These are phyloP conservation scores for Lyophyllum atratum DNA, from an alignment of 768 basidiomycete genomes.

Conservation along the genomic window DNA sequence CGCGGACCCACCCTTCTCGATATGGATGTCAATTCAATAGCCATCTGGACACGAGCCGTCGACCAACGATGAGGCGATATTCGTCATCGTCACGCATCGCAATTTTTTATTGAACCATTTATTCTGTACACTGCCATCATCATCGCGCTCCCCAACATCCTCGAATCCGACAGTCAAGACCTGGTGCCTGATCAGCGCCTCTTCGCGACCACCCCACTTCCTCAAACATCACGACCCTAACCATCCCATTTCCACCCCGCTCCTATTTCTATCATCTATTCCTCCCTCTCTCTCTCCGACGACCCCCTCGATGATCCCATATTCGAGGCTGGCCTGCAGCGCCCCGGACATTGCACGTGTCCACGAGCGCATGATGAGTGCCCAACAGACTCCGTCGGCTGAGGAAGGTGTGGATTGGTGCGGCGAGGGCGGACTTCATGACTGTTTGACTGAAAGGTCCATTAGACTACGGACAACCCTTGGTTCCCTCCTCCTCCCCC, in stretches of 20 bases:
- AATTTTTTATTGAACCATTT: constrained; percentile 49
- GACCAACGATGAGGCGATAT: constrained; percentile 17
- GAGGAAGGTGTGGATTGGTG: constrained; percentile 29
- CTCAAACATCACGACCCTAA: constrained; percentile 19
- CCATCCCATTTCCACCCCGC: constrained; percentile 18
- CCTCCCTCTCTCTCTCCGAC: constrained; percentile 9
- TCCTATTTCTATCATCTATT: constrained; percentile 23
- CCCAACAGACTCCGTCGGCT: constrained; percentile 21
- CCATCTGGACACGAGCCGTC: constrained; percentile 19
- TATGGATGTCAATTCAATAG: constrained; percentile 28
- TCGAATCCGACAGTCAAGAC: constrained; percentile 20
- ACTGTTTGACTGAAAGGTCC: constrained; percentile 23
- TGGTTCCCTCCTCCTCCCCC: constrained; percentile 12
- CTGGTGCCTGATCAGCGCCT: constrained; percentile 47
- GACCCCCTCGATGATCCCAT: constrained; percentile 11
- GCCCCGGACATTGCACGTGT: constrained; percentile 38
- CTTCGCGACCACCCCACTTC: constrained; percentile 12
- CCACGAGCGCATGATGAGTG: constrained; percentile 22
- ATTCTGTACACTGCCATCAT: constrained; percentile 24
- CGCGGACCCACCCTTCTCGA: constrained; percentile 26
- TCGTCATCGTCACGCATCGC: constrained; percentile 31
- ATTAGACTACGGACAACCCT: constrained; percentile 21
- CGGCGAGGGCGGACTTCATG: constrained; percentile 24
- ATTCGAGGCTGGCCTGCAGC: constrained; percentile 23
- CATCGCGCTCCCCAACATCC: constrained; percentile 5